Conservation (phyloP, 805 yeast species). For the Pichia occidentalis region DNA sequence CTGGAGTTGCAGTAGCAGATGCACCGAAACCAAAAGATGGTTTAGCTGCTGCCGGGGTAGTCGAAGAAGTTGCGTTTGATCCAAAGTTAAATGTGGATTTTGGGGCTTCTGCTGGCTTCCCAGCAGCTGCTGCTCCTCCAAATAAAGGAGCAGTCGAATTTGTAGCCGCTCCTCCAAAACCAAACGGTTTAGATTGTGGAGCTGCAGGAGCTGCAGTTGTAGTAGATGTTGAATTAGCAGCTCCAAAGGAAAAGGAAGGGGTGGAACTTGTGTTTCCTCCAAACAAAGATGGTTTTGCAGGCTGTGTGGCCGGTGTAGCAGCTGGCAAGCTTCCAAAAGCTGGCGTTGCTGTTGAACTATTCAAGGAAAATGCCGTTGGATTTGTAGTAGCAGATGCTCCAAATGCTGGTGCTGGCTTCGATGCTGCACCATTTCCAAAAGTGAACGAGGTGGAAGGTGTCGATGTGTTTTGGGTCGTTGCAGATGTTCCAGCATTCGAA, state of each 20-base stretch:
- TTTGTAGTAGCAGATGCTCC: conserved; percentile 20
- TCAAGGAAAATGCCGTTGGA: no score
- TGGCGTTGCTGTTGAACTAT: no score
- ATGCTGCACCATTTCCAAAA: background rate
- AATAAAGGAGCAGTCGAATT: conserved; percentile 2
- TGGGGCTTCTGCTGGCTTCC: no score
- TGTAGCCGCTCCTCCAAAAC: no score
- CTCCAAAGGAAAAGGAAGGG: conserved; percentile 11
- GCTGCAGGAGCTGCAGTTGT: no score
- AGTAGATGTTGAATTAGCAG: no score
- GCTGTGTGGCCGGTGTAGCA: conserved; percentile 9
- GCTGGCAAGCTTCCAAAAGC: no score
- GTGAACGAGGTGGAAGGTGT: conserved; percentile 1
- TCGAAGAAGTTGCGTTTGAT: no score
- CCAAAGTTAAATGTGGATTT: no score
- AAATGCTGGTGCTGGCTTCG: conserved; percentile 18
- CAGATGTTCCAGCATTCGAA: background rate
- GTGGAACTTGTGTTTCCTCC: conserved; percentile 11
- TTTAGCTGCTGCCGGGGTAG: no score
- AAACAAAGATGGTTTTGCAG: conserved; percentile 8
- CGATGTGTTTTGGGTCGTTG: background rate
- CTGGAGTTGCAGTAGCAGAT: conserved; percentile 9
- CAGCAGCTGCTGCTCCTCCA: conserved; percentile 3
- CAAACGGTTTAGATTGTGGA: no score
- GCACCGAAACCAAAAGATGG: conserved; percentile 20